A percentile compares a stretch with the other conserved stretches of the same genome.
Evolutionary conservation across 2,329 filamentous ascomycete genomes (phyloP).

Genomic region (Talaromyces amestolkiae): DNA sequence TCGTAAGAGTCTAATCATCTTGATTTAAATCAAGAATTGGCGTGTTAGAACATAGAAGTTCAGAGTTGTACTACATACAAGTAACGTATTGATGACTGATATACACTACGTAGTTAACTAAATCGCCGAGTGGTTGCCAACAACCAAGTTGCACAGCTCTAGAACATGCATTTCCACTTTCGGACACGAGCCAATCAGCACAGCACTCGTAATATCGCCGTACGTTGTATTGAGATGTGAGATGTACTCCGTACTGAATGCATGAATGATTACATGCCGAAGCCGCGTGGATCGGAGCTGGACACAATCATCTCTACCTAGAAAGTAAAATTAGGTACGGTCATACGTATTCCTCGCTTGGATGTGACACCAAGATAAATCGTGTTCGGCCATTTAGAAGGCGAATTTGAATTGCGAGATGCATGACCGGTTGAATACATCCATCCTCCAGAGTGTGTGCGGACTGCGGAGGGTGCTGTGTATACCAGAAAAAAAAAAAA

Average conservation of each 20-base stretch:
- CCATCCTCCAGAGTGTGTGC: not conserved
- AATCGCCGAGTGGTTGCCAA: slow-evolving; percentile 4
- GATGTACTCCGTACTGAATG: not conserved
- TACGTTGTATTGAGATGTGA: not conserved
- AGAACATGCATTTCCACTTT: not conserved
- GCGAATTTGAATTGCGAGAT: not conserved
- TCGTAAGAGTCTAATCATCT: not conserved
- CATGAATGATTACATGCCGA: not conserved
- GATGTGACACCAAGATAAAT: not conserved
- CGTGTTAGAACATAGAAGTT: not conserved
- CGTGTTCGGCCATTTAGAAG: not conserved
- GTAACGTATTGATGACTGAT: not conserved
- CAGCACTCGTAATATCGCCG: not conserved
- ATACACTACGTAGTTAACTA: not conserved
- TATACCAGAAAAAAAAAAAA: not conserved
- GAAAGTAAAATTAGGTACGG: not conserved
- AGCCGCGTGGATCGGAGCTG: slow-evolving; percentile 11
- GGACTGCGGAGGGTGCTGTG: not conserved
- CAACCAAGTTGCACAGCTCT: slow-evolving; percentile 2
- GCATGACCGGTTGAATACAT: not conserved
- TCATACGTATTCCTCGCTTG: not conserved
- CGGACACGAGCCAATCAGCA: not conserved
- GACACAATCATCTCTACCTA: not conserved
- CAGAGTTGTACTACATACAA: not conserved
- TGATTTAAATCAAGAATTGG: not conserved